A percentile compares a stretch with the other conserved stretches of the same genome.
These are phyloP conservation scores for Teratosphaeria nubilosa DNA, from an alignment of 2,329 filamentous ascomycete species.

Conservation along the genomic window DNA sequence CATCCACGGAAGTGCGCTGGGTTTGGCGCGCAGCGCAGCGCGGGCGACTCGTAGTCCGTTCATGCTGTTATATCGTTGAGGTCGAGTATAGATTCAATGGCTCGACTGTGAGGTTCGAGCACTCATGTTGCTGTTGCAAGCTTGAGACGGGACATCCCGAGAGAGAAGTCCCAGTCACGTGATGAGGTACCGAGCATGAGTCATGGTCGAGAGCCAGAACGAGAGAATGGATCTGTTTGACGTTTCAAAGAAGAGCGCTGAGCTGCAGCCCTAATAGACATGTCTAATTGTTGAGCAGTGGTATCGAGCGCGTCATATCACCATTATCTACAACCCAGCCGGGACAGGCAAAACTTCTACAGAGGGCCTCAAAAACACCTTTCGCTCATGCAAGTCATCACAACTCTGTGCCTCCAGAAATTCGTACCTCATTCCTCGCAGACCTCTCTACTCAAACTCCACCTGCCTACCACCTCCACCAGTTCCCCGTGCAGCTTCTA, in stretches of 20 bases:
- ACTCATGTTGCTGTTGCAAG: slow-evolving; percentile 1
- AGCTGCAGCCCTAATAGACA: background rate
- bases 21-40: slow-evolving; percentile 74
- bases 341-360: background rate
- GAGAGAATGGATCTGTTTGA: background rate
- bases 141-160: background rate
- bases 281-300: background rate
- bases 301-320: background rate
- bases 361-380: background rate
- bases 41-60: slow-evolving; percentile 90
- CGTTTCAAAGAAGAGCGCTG: background rate
- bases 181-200: background rate
- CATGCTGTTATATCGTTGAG: slow-evolving; percentile 48
- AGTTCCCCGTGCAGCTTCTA: slow-evolving; percentile 24
- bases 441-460: slow-evolving; percentile 34
- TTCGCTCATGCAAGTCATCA: background rate
- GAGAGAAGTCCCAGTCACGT: background rate
- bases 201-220: background rate
- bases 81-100: background rate
- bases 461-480: slow-evolving; percentile 29
- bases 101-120: background rate
- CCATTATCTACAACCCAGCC: background rate
- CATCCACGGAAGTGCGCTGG: slow-evolving; percentile 66
- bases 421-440: background rate
- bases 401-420: background rate